Conservation (phyloP, 73 alveolate genomes). For the Paramecium primaurelia region DNA sequence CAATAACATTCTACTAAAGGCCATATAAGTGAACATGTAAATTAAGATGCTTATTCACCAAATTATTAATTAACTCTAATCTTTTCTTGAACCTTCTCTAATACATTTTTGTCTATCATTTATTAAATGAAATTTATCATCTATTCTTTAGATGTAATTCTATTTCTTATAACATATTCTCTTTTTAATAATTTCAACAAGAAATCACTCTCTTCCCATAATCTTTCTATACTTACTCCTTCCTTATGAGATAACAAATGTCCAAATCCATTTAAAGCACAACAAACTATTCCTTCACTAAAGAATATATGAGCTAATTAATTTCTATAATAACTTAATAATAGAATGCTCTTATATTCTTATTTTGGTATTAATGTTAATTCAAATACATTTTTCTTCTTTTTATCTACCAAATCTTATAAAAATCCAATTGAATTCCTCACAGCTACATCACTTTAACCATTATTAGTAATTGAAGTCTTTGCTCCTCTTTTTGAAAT, state of each 20-base stretch:
- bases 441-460: constrained; percentile 63
- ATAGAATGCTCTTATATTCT: constrained; percentile 82
- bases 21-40: constrained; percentile 81
- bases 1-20: constrained; percentile 91
- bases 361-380: constrained; percentile 72
- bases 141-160: constrained; percentile 34
- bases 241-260: constrained; percentile 66
- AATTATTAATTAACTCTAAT: constrained; percentile 36
- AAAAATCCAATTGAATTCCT: constrained; percentile 65
- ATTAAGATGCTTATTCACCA: constrained; percentile 65
- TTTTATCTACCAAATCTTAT: constrained; percentile 54
- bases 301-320: constrained; percentile 68
- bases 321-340: constrained; percentile 86
- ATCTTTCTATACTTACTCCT: constrained; percentile 71
- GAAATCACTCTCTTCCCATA: constrained; percentile 74
- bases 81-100: constrained; percentile 44
- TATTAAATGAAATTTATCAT: constrained; percentile 43
- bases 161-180: constrained; percentile 74
- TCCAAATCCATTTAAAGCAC: constrained; percentile 81
- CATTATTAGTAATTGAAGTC: constrained; percentile 53
- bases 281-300: constrained; percentile 71
- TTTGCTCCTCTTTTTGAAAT: constrained; percentile 72
- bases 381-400: constrained; percentile 82
- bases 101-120: constrained; percentile 68
- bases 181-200: constrained; percentile 63